Conservation (phyloP, 495 filamentous ascomycete genomes). For the Penicillium herquei region DNA sequence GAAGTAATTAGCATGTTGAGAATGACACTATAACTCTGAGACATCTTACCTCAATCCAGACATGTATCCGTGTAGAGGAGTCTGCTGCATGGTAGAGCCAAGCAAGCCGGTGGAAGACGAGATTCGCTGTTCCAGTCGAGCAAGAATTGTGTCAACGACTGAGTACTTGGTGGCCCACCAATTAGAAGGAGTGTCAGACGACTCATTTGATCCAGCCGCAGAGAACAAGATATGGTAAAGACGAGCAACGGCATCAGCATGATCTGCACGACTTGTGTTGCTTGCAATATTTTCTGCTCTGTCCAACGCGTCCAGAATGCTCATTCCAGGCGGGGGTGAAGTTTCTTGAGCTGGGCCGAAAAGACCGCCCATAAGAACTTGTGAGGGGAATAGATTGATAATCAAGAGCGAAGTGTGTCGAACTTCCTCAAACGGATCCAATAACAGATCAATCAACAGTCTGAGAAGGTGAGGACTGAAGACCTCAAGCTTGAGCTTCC, state of each 20-base stretch:
- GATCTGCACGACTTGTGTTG: slow-evolving; percentile 75
- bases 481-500: slow-evolving; percentile 55
- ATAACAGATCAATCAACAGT: slow-evolving; percentile 69
- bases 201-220: slow-evolving; percentile 24
- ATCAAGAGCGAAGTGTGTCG: slow-evolving; percentile 61
- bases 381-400: slow-evolving; percentile 46
- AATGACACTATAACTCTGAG: too few relatives aligned
- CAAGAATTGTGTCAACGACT: slow-evolving; percentile 46
- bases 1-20: slow-evolving; percentile 6
- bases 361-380: slow-evolving; percentile 20
- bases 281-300: slow-evolving; percentile 54
- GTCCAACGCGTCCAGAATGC: slow-evolving; percentile 30
- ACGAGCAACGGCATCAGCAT: slow-evolving; percentile 80
- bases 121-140: slow-evolving; percentile 56
- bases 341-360: slow-evolving; percentile 2
- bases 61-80: slow-evolving; percentile 69
- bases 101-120: slow-evolving; percentile 55
- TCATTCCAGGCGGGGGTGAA: slow-evolving; percentile 5
- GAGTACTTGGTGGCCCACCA: slow-evolving; percentile 39
- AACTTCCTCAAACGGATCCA: slow-evolving; percentile 93
- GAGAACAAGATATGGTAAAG: slow-evolving; percentile 51
- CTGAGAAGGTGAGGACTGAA: slow-evolving; percentile 48
- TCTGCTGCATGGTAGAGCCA: slow-evolving; percentile 57
- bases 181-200: slow-evolving; percentile 13
- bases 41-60: slow-evolving; percentile 57